phyloP scores from a whole-genome alignment of 495 filamentous ascomycete species.

The Hypomontagnella submonticulosa region DNA sequence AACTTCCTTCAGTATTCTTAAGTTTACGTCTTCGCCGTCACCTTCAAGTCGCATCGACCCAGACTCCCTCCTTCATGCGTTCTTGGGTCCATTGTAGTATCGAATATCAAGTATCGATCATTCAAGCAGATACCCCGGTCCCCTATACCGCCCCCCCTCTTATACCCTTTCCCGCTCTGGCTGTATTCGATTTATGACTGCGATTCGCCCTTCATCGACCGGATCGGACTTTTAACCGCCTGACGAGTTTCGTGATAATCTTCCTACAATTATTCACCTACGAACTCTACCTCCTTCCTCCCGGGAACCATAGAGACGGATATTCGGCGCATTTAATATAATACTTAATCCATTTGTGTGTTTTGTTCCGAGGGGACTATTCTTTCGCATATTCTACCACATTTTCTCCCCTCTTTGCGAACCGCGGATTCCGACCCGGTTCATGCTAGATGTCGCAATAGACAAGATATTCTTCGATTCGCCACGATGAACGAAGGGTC shows the following conservation, averaged over 20 bases:
- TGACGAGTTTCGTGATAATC: constrained; percentile 13
- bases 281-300: neutral
- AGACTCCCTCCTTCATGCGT: constrained; percentile 3
- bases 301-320: no score
- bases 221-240: constrained; percentile 21
- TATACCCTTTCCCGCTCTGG: constrained; percentile 30
- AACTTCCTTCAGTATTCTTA: constrained; percentile 3
- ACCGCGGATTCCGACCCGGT: constrained; percentile 4
- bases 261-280: constrained; percentile 3
- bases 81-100: constrained; percentile 5
- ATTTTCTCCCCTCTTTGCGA: constrained; percentile 3
- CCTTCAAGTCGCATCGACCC: neutral
- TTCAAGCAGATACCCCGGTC: neutral
- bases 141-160: constrained; percentile 38
- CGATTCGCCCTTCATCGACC: constrained; percentile 30
- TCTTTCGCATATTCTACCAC: neutral
- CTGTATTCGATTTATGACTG: constrained; percentile 18
- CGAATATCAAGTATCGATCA: constrained; percentile 22
- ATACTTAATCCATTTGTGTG: neutral
- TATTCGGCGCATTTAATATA: no score
- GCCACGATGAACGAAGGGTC: constrained; percentile 47
- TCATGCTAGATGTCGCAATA: constrained; percentile 35
- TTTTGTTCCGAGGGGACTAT: neutral
- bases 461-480: constrained; percentile 10
- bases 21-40: neutral